Base-by-base conservation (phyloP, 2,329 filamentous ascomycete species). In the Xylariaceae sp. region DNA sequence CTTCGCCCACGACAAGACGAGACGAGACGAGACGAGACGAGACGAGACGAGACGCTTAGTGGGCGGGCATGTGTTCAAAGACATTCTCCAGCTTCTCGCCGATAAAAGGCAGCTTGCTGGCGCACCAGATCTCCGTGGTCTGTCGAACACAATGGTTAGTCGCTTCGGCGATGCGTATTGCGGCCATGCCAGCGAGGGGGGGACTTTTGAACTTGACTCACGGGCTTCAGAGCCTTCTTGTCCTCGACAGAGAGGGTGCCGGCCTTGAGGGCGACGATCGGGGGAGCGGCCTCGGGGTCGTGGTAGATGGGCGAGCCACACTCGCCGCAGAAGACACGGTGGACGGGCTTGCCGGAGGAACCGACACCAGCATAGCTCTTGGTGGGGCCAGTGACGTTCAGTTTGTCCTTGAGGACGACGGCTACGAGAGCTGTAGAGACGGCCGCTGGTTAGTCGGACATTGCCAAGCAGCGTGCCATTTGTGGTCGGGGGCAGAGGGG, bases 71-170 rank as follows among this genome's bases (percentile, higher is more conserved):
- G 69, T 84, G 72, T 65, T 78, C 69, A 68, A 86, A 86, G 2
- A 82, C 75, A 69, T 86, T 80, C 48, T 74, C 80, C 58, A 87
- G 74, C 62, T 79, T 71, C 75, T 87, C 84, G 74, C 81, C 76
- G 74, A 84, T 85, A 74, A 87, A 87, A 12, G 84, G 84, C 61
- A 87, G 77, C 78, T 87, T 87, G 73, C 80, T 70, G 60, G 75
- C 79, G 48, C 83, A 85, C 84, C 84, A 87, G 72, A 87, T 87
- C 73, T 87, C 84, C 62, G 81, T 84, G 63, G 84, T 78, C 78
- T 82, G 30, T 29, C 40, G 19, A 11, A 4, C 41, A 8, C 37
- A 1, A 31, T 31, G 2, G 30, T 65, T 31, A 59, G 58, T 42
- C 12, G 35, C 11, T 9, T 27, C 5, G 19, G 12, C 2, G 11